Evolutionary conservation across 2,329 filamentous ascomycete species (phyloP), one percentile per base, ranked within the genome.

Genomic region (Colletotrichum sp.): DNA sequence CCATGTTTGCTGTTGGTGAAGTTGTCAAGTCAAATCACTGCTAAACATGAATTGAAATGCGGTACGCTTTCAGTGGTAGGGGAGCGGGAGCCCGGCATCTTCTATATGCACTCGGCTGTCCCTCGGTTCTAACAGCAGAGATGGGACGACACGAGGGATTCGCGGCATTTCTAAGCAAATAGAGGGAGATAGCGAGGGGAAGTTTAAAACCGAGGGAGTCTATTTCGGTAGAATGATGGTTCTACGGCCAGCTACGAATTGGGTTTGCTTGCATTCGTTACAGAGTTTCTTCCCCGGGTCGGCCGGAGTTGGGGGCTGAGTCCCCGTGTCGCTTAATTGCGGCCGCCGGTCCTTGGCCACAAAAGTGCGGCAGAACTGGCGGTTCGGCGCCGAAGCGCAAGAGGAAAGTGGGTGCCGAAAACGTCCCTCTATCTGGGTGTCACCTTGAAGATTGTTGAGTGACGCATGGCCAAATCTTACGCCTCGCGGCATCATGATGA

Each of bases 131-230:
- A 3, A 2, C 16, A 26, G 7, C 9, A 36, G 36, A 76, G 70
- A 26, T 65, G 34, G 28, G 70, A 62, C 59, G 49, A 72, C 73
- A 76, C 59, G 73, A 59, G 44, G 24, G n/a, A 15, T 49, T 73
- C 26, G 16, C 24, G 21, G 70, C 34, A 73, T 73, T 76, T 73
- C 64, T 73, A 76, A 76, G 57, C 73, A 69, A n/a, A 7, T 28
- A 15, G 36, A n/a, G 24, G 52, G 72, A 44, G 13, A 63, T 67
- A 67, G 6, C 24, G 26, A 18, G 15, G 39, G 26, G 26, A 21
- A 5, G 15, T 28, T 30, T 59, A 55, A 36, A 44, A 21, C 62
- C 24, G 69, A 52, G 9, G 36, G 55, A 63, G 52, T 39, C 26
- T 55, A 6, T n/a, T 62, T 24, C n/a, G 7, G 16, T 69, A 30